phyloP scores from a whole-genome alignment of 805 yeast species.

The Tetrapisispora taiwanensis region DNA sequence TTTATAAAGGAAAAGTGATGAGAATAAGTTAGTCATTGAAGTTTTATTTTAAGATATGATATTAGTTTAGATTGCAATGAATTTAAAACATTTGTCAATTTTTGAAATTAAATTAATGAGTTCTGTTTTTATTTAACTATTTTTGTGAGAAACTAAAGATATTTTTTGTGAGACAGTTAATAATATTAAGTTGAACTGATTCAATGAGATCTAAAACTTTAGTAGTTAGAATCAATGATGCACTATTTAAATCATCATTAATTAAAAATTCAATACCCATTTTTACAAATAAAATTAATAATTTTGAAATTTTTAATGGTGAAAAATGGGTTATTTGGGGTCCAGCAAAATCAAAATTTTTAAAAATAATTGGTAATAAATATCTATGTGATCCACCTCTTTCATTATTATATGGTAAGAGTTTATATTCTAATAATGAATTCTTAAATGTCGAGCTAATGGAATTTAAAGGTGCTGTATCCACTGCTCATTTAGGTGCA shows the following conservation, averaged over 20 bases:
- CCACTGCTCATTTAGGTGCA: slow-evolving; percentile 72
- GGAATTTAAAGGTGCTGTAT: slow-evolving; percentile 38
- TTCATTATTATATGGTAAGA: slow-evolving; percentile 12
- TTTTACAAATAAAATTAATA: slow-evolving; percentile 12
- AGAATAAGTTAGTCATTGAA: no score
- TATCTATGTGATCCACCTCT: slow-evolving; percentile 22
- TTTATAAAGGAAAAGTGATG: no score
- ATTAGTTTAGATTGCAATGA: no score
- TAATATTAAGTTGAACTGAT: no score
- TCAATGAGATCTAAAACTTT: background rate
- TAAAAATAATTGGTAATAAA: slow-evolving; percentile 20
- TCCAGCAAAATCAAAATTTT: slow-evolving; percentile 20
- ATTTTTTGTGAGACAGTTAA: no score
- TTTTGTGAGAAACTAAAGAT: no score
- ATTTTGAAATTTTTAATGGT: slow-evolving; percentile 23
- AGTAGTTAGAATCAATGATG: slow-evolving; percentile 13
- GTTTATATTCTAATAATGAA: background rate
- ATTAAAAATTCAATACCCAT: slow-evolving; percentile 27
- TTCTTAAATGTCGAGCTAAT: slow-evolving; percentile 25
- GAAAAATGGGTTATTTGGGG: slow-evolving; percentile 36
- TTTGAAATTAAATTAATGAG: no score
- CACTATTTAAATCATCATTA: slow-evolving; percentile 32
- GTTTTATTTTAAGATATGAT: no score
- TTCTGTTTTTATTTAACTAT: no score
- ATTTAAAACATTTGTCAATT: no score